Conservation (phyloP, 345 rosid genomes). For the Citrus mangshanensis region DNA sequence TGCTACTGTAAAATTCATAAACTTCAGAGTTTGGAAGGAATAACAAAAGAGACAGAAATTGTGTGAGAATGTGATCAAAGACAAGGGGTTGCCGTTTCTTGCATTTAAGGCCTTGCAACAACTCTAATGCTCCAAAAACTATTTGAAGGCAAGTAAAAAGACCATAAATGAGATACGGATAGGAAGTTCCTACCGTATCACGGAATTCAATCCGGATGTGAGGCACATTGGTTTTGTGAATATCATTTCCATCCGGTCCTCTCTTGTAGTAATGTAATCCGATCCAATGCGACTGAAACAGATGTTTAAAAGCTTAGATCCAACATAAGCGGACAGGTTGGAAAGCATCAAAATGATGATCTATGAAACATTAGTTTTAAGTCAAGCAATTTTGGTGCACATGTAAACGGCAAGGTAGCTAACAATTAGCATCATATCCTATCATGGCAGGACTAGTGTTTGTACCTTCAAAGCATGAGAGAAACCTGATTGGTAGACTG, state of each 20-base stretch:
- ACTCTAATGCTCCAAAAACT: not conserved
- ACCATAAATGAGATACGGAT: not conserved
- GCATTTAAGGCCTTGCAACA: not conserved
- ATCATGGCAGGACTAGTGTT: not conserved
- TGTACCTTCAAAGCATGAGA: constrained; percentile 95
- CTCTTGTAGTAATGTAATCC: constrained; percentile 89
- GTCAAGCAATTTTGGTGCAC: not conserved
- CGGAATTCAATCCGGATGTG: constrained; percentile 95
- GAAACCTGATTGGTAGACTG: constrained; percentile 98
- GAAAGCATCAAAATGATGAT: not conserved
- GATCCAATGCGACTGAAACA: constrained; percentile 90
- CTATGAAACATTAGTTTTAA: not conserved
- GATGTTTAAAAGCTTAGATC: constrained; percentile 4
- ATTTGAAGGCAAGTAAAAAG: not conserved
- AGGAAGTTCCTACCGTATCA: constrained; percentile 50
- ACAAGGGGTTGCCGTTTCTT: not conserved
- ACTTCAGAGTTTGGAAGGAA: not conserved
- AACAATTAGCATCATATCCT: constrained; percentile 5
- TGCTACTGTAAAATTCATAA: not conserved
- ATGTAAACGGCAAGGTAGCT: not conserved
- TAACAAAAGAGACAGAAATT: not conserved
- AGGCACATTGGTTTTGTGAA: constrained; percentile 91
- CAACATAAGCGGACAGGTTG: not conserved
- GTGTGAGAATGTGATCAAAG: not conserved
- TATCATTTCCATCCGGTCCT: constrained; percentile 94